These are phyloP conservation scores for Effrenium voratum DNA, from an alignment of 73 alveolate species.

Conservation along the genomic window DNA sequence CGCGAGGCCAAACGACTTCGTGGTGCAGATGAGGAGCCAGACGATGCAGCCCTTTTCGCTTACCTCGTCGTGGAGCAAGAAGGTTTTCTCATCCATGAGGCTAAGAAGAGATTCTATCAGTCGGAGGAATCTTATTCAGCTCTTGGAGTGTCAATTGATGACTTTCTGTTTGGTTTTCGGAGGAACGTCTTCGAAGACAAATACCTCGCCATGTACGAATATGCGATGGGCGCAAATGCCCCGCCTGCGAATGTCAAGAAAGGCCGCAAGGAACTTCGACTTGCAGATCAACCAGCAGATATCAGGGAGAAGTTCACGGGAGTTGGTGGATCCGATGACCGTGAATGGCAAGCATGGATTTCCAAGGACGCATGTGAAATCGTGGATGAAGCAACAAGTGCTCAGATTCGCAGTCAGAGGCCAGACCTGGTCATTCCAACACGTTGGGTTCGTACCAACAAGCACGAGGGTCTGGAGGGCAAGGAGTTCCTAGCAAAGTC, in stretches of 20 bases:
- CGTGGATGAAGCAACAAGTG: too few relatives aligned
- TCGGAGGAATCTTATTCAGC: not conserved
- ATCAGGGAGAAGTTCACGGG: not conserved
- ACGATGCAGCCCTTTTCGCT: not conserved
- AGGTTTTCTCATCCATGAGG: not conserved
- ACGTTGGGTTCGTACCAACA: constrained; percentile 19
- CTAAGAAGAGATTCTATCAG: not conserved
- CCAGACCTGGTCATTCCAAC: not conserved
- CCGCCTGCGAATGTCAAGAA: not conserved
- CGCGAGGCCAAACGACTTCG: constrained; percentile 6
- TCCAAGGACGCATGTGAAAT: not conserved
- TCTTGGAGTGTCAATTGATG: not conserved
- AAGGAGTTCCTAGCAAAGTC: not conserved
- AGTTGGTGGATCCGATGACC: not conserved
- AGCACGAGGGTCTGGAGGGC: not conserved
- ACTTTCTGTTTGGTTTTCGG: not conserved
- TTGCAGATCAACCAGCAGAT: not conserved
- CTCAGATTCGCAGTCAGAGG: not conserved
- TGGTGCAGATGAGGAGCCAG: not conserved
- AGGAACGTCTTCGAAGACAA: not conserved
- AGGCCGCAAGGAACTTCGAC: not conserved
- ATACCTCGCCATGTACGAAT: not conserved
- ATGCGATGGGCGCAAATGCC: not conserved
- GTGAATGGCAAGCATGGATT: constrained; percentile 4
- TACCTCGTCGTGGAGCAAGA: not conserved